phyloP scores from a whole-genome alignment of 768 basidiomycete species.

The Psilocybe cyanescens region DNA sequence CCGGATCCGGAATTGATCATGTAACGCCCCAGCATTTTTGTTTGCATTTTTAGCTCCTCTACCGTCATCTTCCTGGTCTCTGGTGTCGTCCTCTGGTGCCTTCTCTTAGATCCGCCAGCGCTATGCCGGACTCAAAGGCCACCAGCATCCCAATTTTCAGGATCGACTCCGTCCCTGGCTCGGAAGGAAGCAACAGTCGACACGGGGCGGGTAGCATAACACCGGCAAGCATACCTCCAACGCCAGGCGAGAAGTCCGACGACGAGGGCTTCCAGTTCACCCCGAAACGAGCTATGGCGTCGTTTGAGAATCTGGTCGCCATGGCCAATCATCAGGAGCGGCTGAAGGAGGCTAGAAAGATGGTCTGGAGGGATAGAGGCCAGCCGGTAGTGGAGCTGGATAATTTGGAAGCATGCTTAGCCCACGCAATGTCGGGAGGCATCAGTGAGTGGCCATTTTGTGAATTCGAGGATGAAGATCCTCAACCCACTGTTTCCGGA shows the following conservation, averaged over 20 bases:
- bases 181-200: slow-evolving; percentile 1
- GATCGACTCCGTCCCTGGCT: slow-evolving; percentile 1
- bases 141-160: not conserved
- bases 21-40: not conserved
- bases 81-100: not conserved
- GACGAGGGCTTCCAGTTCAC: slow-evolving; percentile 38
- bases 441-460: slow-evolving; percentile 55
- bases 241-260: slow-evolving; percentile 21
- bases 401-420: slow-evolving; percentile 65
- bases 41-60: not conserved
- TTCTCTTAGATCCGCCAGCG: not conserved
- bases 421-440: slow-evolving; percentile 74
- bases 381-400: slow-evolving; percentile 73
- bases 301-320: slow-evolving; percentile 84
- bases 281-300: slow-evolving; percentile 64
- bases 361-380: slow-evolving; percentile 82
- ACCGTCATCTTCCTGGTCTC: not conserved
- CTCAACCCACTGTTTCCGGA: not conserved
- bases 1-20: not conserved
- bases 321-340: slow-evolving; percentile 85
- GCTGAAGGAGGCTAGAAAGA: slow-evolving; percentile 71
- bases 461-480: not conserved
- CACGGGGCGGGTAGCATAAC: slow-evolving; percentile 10
- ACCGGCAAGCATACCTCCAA: slow-evolving; percentile 18
- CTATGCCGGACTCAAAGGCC: not conserved